Evolutionary conservation across 2,329 filamentous ascomycete genomes (phyloP), one percentile per base, ranked within the genome.

Genomic region (Thielaviopsis ethacetica): DNA sequence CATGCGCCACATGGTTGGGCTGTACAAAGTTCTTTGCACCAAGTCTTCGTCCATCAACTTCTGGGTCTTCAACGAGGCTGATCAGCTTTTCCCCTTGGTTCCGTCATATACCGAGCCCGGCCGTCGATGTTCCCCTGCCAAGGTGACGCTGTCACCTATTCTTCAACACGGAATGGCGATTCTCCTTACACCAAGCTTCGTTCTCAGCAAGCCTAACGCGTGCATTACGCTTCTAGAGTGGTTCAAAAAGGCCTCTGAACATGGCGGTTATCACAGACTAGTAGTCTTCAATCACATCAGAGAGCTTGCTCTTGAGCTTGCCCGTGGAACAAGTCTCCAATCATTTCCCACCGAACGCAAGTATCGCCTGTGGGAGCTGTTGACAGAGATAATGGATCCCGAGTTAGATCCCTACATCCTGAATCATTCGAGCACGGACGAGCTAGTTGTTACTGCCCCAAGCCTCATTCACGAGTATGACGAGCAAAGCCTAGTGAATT

Each of bases 401-500:
- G 26, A 27, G 12, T 2, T n/a, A 53, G 52, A 30, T 6, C 52
- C 26, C 30, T 17, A 21, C 26, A 27, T 53, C 26, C 10, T 6
- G 2, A n/a, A 19, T 30, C 13, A 34, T 30, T 24, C 30, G 22
- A 19, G 19, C 52, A 19, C 26, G n/a, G 56, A 34, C 12, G 26
- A 52, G 1, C 47, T n/a, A 10, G 17, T 61, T 19, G 44, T 61
- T 62, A 60, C 73, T 65, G 76, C 76, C 0, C 73, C 74, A 15
- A 64, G 70, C 3, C 66, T 63, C 1, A 77, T 84, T 53, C 75
- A 82, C 59, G 71, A 74, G 0, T 78, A 79, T 58, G 80, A 84
- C 62, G 82, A 85, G 65, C 77, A 82, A 64, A 81, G 76, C 59
- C 69, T 85, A 27, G 74, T 84, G 10, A 80, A 82, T 62, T 83